Conservation (phyloP, 805 yeast genomes). For the Yueomyces sp. region DNA sequence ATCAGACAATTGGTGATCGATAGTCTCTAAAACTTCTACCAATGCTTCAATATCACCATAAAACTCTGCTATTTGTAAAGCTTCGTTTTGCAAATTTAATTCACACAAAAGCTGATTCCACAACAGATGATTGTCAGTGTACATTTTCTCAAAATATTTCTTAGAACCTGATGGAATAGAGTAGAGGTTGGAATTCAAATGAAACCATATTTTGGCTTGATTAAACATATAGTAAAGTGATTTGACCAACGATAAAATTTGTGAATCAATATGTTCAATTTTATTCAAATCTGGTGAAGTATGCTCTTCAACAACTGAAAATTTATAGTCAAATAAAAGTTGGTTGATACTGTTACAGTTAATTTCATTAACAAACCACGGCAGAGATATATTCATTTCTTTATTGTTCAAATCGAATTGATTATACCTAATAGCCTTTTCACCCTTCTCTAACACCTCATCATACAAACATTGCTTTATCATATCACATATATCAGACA, state of each 20-base stretch:
- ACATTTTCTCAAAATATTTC: slow-evolving; percentile 18
- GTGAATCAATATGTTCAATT: slow-evolving; percentile 3
- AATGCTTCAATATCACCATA: slow-evolving; percentile 55
- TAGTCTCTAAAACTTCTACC: slow-evolving; percentile 28
- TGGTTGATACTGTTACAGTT: slow-evolving; percentile 29
- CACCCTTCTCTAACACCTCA: slow-evolving; percentile 27
- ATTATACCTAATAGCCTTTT: slow-evolving; percentile 24
- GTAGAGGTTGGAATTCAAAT: slow-evolving; percentile 1
- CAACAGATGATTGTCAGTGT: slow-evolving; percentile 12
- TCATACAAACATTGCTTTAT: slow-evolving; percentile 17
- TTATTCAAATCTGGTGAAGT: not conserved
- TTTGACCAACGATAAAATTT: slow-evolving; percentile 27
- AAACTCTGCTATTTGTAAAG: slow-evolving; percentile 49
- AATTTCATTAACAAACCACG: slow-evolving; percentile 38
- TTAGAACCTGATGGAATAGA: slow-evolving; percentile 12
- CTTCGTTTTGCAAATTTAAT: slow-evolving; percentile 37
- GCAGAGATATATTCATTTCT: slow-evolving; percentile 19
- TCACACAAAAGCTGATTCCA: slow-evolving; percentile 53
- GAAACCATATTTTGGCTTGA: slow-evolving; percentile 25
- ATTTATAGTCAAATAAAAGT: slow-evolving; percentile 23
- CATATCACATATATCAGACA: slow-evolving; percentile 11
- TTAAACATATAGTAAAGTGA: slow-evolving; percentile 28
- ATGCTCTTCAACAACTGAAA: slow-evolving; percentile 7
- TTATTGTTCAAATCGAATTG: slow-evolving; percentile 22
- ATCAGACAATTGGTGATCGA: slow-evolving; percentile 27